phyloP scores from a whole-genome alignment of 805 yeast genomes.

The Isabelozyma heimii region DNA sequence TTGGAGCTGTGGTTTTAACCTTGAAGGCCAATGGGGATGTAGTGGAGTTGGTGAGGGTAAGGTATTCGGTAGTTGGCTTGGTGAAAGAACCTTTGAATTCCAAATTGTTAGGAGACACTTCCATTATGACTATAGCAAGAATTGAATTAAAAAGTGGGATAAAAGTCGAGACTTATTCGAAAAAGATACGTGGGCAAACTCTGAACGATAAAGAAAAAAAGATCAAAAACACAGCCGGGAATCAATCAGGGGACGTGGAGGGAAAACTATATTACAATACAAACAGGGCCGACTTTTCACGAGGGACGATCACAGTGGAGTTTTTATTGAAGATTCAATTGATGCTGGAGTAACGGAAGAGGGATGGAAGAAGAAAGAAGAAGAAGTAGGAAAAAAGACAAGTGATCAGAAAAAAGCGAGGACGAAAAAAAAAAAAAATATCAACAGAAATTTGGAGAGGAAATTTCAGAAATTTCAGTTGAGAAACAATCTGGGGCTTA shows the following conservation, averaged over 20 bases:
- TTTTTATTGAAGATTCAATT: background rate
- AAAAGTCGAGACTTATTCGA: background rate
- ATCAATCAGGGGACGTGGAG: background rate
- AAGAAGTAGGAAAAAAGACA: background rate
- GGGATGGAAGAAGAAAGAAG: background rate
- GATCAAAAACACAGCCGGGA: background rate
- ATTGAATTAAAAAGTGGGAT: background rate
- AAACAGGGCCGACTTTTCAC: too few relatives aligned
- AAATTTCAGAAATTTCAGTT: background rate
- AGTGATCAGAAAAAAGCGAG: background rate
- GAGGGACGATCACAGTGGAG: too few relatives aligned
- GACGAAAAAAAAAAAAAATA: background rate
- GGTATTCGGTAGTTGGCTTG: constrained; percentile 62
- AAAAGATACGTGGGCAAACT: too few relatives aligned
- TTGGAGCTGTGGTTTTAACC: constrained; percentile 98
- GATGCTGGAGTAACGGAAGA: background rate
- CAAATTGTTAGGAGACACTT: constrained; percentile 67
- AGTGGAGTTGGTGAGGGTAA: constrained; percentile 54
- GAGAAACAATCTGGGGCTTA: background rate
- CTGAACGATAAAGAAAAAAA: background rate
- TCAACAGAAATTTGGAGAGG: background rate
- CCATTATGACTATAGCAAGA: constrained; percentile 42
- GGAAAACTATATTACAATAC: background rate
- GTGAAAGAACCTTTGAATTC: constrained; percentile 80
- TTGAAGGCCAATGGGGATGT: constrained; percentile 76